Evolutionary conservation across 2,329 filamentous ascomycete genomes (phyloP).

Genomic region (Aspergillus proliferans): DNA sequence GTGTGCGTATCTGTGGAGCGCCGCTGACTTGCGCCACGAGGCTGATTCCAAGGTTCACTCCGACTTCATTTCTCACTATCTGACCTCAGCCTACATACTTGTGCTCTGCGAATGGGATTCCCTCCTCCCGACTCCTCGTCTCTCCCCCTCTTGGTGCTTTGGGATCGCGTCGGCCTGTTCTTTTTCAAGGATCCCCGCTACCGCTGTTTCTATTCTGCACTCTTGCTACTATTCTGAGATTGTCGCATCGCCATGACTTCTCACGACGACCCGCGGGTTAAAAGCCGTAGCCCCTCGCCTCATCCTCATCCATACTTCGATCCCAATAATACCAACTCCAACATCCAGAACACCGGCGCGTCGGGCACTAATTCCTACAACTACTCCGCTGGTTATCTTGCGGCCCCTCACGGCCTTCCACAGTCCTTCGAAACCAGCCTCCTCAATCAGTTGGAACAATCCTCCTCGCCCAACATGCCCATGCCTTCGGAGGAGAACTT

Average conservation of each 20-base stretch:
- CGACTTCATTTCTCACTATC: neutral
- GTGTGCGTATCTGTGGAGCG: neutral
- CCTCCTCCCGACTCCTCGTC: constrained; percentile 1
- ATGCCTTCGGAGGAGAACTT: constrained; percentile 31
- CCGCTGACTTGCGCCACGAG: constrained; percentile 9
- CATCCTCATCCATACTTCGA: constrained; percentile 38
- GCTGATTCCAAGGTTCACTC: constrained; percentile 19
- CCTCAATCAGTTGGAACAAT: constrained; percentile 26
- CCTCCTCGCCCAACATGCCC: constrained; percentile 21
- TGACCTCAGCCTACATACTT: neutral
- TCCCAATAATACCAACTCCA: constrained; percentile 28
- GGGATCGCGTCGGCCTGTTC: neutral
- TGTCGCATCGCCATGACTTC: constrained; percentile 21
- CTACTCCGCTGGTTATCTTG: constrained; percentile 31
- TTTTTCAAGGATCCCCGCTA: neutral
- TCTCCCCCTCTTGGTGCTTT: neutral
- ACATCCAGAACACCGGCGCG: constrained; percentile 19
- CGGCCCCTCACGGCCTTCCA: constrained; percentile 25
- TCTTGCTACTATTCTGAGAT: neutral
- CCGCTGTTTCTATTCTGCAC: neutral
- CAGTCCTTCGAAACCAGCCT: constrained; percentile 35
- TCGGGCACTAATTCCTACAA: constrained; percentile 29
- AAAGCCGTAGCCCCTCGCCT: constrained; percentile 38
- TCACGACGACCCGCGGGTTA: constrained; percentile 27
- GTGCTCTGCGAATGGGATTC: constrained; percentile 12